Evolutionary conservation across 169 alveolate species (phyloP).

Genomic region (Eimeria acervulina): DNA sequence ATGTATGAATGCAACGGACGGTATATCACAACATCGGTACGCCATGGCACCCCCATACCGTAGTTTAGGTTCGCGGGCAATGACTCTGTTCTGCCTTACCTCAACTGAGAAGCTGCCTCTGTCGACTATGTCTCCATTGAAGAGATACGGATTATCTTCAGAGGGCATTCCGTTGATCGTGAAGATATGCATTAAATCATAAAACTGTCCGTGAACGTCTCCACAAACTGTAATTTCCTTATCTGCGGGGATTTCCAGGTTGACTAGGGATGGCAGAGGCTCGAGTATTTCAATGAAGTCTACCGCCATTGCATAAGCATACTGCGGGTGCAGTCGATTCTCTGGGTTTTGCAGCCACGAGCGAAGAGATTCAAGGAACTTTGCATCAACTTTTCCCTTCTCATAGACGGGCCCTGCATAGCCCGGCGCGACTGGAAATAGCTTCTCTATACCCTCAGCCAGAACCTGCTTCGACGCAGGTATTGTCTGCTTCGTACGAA

Average conservation of each 20-base stretch:
- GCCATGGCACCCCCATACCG: not conserved
- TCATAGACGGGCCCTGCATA: constrained; percentile 76
- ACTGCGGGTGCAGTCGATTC: constrained; percentile 96
- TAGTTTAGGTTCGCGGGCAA: not conserved
- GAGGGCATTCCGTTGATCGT: constrained; percentile 98
- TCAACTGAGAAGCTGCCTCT: constrained; percentile 99
- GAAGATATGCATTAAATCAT: constrained; percentile 98
- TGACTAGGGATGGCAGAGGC: constrained; percentile 94
- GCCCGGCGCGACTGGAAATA: constrained; percentile 65
- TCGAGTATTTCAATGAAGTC: constrained; percentile 94
- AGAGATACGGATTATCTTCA: constrained; percentile 97
- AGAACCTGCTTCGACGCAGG: constrained; percentile 74
- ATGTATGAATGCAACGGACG: not conserved
- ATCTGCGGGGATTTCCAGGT: constrained; percentile 92
- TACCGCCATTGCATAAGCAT: constrained; percentile 94
- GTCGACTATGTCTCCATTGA: constrained; percentile 99
- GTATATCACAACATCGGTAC: not conserved
- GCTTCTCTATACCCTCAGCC: constrained; percentile 73
- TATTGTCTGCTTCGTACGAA: constrained; percentile 86
- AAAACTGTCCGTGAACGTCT: constrained; percentile 99
- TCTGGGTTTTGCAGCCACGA: constrained; percentile 94
- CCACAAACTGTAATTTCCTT: constrained; percentile 99
- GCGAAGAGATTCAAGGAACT: constrained; percentile 83
- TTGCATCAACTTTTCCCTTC: constrained; percentile 39
- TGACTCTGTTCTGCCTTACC: constrained; percentile 87